Evolutionary conservation across 2,329 filamentous ascomycete genomes (phyloP).

Genomic region (Rutstroemia sp.): DNA sequence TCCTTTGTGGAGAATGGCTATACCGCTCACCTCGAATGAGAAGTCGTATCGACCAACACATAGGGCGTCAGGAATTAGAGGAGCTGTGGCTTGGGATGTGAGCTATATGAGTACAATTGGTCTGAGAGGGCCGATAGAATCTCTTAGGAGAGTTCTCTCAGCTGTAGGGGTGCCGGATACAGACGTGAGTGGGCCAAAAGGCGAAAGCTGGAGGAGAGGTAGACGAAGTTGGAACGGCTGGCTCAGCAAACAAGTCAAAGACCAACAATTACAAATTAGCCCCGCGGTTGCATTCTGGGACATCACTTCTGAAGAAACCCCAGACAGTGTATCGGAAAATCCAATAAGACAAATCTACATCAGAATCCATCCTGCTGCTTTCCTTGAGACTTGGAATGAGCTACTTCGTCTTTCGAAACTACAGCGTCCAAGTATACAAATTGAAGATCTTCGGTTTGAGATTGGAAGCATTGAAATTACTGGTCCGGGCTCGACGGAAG

Average conservation of each 20-base stretch:
- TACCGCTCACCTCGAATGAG: slow-evolving; percentile 78
- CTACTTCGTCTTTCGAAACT: slow-evolving; percentile 50
- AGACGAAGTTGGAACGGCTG: slow-evolving; percentile 50
- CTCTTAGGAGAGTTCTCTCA: slow-evolving; percentile 59
- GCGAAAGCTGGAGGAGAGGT: slow-evolving; percentile 63
- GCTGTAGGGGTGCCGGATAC: slow-evolving; percentile 55
- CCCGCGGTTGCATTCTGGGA: slow-evolving; percentile 74
- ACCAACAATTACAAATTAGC: slow-evolving; percentile 52
- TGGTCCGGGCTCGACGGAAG: slow-evolving; percentile 72
- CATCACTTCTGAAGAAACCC: slow-evolving; percentile 18
- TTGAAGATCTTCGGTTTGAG: slow-evolving; percentile 64
- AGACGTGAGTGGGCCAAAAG: slow-evolving; percentile 54
- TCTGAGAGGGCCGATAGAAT: slow-evolving; percentile 58
- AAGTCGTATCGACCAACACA: slow-evolving; percentile 88
- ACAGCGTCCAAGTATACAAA: slow-evolving; percentile 51
- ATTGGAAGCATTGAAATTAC: slow-evolving; percentile 64
- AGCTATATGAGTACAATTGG: slow-evolving; percentile 89
- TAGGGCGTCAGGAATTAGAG: slow-evolving; percentile 65
- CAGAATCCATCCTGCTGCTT: slow-evolving; percentile 76
- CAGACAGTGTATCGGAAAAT: slow-evolving; percentile 31
- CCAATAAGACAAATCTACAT: slow-evolving; percentile 49
- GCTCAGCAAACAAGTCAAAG: slow-evolving; percentile 49
- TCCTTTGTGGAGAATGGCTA: slow-evolving; percentile 82
- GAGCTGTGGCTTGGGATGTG: slow-evolving; percentile 83
- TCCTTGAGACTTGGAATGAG: slow-evolving; percentile 57